Percentiles rank a stretch among this genome's conserved stretches.
These are phyloP conservation scores for Discostella stelligera DNA, from an alignment of 352 stramenopile species.

Conservation along the genomic window DNA sequence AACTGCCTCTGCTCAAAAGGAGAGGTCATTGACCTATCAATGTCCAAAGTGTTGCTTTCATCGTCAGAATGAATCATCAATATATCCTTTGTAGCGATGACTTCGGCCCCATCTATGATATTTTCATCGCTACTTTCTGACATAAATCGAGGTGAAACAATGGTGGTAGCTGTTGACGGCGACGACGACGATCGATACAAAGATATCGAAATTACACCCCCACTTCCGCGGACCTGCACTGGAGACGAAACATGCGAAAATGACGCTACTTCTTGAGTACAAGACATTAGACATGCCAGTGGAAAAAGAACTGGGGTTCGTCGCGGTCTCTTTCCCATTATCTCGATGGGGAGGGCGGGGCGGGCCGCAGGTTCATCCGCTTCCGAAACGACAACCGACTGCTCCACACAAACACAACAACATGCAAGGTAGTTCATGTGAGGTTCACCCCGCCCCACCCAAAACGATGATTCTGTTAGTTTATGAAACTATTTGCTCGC, in stretches of 20 bases:
- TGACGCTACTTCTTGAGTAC: neutral
- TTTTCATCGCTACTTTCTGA: neutral
- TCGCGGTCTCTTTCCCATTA: neutral
- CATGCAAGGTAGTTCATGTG: no score
- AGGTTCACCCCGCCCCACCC: no score
- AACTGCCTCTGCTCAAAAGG: neutral
- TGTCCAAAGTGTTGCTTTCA: neutral
- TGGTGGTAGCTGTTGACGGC: neutral
- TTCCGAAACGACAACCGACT: no score
- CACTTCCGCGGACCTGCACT: neutral
- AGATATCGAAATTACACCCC: neutral
- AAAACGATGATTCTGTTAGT: no score
- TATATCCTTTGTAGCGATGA: neutral
- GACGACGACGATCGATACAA: neutral
- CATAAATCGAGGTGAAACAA: neutral
- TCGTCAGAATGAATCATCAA: neutral
- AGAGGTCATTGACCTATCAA: neutral
- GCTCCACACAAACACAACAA: no score
- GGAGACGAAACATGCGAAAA: neutral
- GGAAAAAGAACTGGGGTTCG: neutral
- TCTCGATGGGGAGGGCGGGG: neutral
- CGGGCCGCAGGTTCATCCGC: no score
- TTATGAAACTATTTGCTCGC: no score
- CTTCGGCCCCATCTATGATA: neutral
- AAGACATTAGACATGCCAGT: neutral